These are phyloP conservation scores for Musa beccarii DNA, from an alignment of 176 grass and related monocot species.

Conservation along the genomic window DNA sequence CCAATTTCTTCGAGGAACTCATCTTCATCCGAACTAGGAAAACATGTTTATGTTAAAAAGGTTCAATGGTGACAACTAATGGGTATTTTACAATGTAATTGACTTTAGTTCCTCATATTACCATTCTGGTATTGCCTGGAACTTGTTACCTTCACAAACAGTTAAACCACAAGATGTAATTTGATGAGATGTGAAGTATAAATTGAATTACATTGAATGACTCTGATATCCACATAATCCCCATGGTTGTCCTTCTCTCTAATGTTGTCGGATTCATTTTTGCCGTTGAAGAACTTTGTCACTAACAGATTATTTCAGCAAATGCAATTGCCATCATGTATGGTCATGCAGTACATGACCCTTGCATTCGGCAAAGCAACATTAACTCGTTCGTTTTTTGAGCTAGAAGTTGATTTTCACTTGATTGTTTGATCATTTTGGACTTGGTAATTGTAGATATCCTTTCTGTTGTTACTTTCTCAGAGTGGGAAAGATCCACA, in stretches of 20 bases:
- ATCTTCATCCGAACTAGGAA: neutral
- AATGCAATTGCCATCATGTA: neutral
- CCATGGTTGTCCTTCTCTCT: neutral
- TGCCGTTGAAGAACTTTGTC: neutral
- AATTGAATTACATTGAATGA: too few species aligned
- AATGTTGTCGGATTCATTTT: neutral
- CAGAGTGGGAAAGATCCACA: neutral
- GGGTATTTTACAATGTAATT: neutral
- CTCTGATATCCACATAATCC: neutral
- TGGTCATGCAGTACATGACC: neutral
- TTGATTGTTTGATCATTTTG: neutral
- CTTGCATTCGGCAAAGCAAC: neutral
- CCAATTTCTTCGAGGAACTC: neutral
- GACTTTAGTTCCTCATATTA: neutral
- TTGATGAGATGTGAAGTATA: neutral
- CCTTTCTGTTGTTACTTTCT: neutral
- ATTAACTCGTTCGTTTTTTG: neutral
- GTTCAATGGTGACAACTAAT: neutral
- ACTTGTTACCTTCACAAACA: neutral
- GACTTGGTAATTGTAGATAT: neutral
- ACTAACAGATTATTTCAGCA: too few species aligned
- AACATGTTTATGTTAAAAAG: neutral
- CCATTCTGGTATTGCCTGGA: neutral
- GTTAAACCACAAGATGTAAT: neutral
- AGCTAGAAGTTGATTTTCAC: neutral